Percentiles rank a stretch among this genome's conserved stretches.
Conservation (phyloP, 495 filamentous ascomycete genomes). For the Astrothelium macrocarpum region DNA sequence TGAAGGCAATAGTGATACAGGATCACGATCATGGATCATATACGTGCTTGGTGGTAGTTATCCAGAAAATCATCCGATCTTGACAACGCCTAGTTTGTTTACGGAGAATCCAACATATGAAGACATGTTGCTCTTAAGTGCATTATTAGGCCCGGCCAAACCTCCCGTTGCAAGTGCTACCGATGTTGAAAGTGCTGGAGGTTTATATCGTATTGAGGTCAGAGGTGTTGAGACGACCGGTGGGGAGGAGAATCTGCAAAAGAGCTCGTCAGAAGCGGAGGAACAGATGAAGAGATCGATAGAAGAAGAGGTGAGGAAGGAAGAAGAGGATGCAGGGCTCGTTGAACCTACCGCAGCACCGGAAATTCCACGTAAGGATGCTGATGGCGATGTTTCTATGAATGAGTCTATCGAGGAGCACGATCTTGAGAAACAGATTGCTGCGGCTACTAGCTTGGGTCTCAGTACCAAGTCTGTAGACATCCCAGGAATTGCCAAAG, state of each 20-base stretch:
- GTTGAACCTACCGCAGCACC: background rate
- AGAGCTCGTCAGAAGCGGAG: background rate
- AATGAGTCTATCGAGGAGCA: background rate
- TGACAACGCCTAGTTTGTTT: slow-evolving; percentile 66
- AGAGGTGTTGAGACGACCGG: background rate
- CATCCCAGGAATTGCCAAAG: slow-evolving; percentile 33
- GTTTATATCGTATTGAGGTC: slow-evolving; percentile 30
- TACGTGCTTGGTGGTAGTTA: slow-evolving; percentile 71
- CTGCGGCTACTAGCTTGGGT: background rate
- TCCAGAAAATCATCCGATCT: slow-evolving; percentile 65
- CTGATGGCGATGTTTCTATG: background rate
- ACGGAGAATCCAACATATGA: slow-evolving; percentile 73
- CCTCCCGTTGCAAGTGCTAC: slow-evolving; percentile 60
- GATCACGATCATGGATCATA: slow-evolving; percentile 61
- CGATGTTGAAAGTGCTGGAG: slow-evolving; percentile 57
- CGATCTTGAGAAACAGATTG: background rate
- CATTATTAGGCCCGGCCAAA: slow-evolving; percentile 63
- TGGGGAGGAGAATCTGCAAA: background rate
- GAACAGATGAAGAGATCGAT: background rate
- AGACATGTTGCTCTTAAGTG: slow-evolving; percentile 67
- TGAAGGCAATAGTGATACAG: slow-evolving; percentile 17
- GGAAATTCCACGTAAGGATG: background rate
- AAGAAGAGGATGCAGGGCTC: slow-evolving; percentile 5
- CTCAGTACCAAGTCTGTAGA: background rate
- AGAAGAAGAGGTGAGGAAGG: background rate